These are phyloP conservation scores for Pluteus cervinus DNA, from an alignment of 768 basidiomycete genomes.

Conservation along the genomic window DNA sequence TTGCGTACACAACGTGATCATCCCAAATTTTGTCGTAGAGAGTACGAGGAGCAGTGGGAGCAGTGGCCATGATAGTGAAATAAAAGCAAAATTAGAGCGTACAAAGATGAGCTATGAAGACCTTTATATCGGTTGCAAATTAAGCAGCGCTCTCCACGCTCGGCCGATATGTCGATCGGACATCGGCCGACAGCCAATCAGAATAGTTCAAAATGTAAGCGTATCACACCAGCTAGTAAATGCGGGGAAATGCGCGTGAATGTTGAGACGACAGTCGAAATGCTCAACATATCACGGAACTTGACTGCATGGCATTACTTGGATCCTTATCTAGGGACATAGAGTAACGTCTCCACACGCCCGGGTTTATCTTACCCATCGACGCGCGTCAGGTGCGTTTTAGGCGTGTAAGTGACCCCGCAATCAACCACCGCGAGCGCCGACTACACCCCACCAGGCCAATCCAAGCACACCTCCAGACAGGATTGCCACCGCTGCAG, in stretches of 20 bases:
- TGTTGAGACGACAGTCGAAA: too few species aligned
- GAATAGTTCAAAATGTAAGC: too few species aligned
- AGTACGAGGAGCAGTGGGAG: slow-evolving; percentile 58
- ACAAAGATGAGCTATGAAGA: neutral
- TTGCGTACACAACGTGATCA: slow-evolving; percentile 83
- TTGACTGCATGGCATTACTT: too few species aligned
- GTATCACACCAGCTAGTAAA: too few species aligned
- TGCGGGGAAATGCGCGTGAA: too few species aligned
- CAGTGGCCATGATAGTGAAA: slow-evolving; percentile 31
- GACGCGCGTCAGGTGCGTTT: too few species aligned
- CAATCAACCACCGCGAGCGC: slow-evolving; percentile 9
- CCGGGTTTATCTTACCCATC: too few species aligned
- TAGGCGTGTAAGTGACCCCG: too few species aligned
- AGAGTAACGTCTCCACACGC: too few species aligned
- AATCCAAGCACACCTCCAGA: slow-evolving; percentile 33
- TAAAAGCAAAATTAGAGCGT: slow-evolving; percentile 8
- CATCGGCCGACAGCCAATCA: slow-evolving; percentile 13
- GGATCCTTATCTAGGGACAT: too few species aligned
- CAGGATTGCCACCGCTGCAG: slow-evolving; percentile 33
- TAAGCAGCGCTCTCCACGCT: slow-evolving; percentile 1
- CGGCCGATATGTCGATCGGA: slow-evolving; percentile 10
- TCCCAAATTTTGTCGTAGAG: slow-evolving; percentile 99
- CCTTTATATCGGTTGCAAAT: neutral
- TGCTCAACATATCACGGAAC: too few species aligned
- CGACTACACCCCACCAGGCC: slow-evolving; percentile 36